Percentiles rank a stretch among this genome's conserved stretches.
Conservation (phyloP, 2,329 filamentous ascomycete species). For the Aspergillus felis region DNA sequence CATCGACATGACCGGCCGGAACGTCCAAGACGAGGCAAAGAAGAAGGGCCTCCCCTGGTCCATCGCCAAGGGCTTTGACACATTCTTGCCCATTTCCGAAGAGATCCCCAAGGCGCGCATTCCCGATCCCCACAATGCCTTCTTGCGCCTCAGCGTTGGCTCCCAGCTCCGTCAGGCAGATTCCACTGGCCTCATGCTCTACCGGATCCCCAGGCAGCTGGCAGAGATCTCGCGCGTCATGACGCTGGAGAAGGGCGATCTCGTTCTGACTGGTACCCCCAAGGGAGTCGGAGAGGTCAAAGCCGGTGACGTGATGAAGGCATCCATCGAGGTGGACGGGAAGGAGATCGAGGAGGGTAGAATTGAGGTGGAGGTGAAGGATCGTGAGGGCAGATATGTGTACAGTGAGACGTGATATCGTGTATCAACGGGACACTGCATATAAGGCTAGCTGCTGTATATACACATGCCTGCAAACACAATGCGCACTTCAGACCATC, state of each 20-base stretch:
- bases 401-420: slow-evolving; percentile 63
- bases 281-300: slow-evolving; percentile 88
- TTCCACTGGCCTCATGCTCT: slow-evolving; percentile 91
- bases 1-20: slow-evolving; percentile 97
- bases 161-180: slow-evolving; percentile 73
- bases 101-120: slow-evolving; percentile 77
- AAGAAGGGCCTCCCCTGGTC: slow-evolving; percentile 94
- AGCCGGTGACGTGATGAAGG: slow-evolving; percentile 81
- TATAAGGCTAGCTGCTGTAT: neutral
- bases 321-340: slow-evolving; percentile 73
- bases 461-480: slow-evolving; percentile 2
- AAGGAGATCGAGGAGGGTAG: slow-evolving; percentile 79
- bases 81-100: slow-evolving; percentile 83
- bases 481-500: neutral
- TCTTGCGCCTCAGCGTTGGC: slow-evolving; percentile 84
- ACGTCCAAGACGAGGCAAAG: slow-evolving; percentile 94
- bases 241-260: slow-evolving; percentile 86
- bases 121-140: slow-evolving; percentile 80
- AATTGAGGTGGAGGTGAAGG: slow-evolving; percentile 79
- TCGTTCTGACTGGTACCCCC: slow-evolving; percentile 93
- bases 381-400: slow-evolving; percentile 71
- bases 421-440: neutral
- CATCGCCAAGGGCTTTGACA: slow-evolving; percentile 97
- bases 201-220: slow-evolving; percentile 79
- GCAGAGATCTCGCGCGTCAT: slow-evolving; percentile 93